Percentiles rank a stretch among this genome's conserved stretches.
These are phyloP conservation scores for Debaryomycetaceae sp. DNA, from an alignment of 1,139 yeast genomes.

Conservation along the genomic window DNA sequence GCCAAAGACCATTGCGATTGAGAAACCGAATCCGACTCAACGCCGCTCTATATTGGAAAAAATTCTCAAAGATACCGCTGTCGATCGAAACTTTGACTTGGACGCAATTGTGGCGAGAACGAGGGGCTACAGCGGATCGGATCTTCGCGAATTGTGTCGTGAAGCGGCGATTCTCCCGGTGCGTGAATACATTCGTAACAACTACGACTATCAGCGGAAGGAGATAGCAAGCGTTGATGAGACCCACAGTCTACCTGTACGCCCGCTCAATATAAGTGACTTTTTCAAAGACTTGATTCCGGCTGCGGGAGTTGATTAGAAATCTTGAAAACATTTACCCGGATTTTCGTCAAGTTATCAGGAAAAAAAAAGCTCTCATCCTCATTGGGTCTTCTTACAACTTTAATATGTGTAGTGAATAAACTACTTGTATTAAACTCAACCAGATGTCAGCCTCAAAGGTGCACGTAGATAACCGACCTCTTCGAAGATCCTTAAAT, in stretches of 20 bases:
- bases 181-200: conserved; percentile 62
- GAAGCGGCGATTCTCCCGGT: conserved; percentile 90
- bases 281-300: conserved; percentile 26
- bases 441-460: no score
- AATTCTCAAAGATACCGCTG: conserved; percentile 51
- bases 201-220: conserved; percentile 33
- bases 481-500: conserved; percentile 62
- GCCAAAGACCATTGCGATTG: conserved; percentile 82
- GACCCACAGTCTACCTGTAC: conserved; percentile 19
- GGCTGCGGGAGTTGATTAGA: conserved; percentile 22
- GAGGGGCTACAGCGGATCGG: conserved; percentile 81
- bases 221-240: conserved; percentile 13
- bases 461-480: conserved; percentile 27
- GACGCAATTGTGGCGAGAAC: conserved; percentile 53
- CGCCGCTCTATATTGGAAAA: conserved; percentile 59
- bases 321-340: no score
- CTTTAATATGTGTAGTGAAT: no score
- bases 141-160: conserved; percentile 79
- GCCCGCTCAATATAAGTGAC: conserved; percentile 37
- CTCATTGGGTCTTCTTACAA: no score
- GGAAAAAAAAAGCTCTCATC: no score
- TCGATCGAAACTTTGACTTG: conserved; percentile 53
- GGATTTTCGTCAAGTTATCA: no score
- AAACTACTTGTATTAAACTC: no score
- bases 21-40: conserved; percentile 61